phyloP scores from a whole-genome alignment of 345 rosid genomes.

The Hibiscus trionum region DNA sequence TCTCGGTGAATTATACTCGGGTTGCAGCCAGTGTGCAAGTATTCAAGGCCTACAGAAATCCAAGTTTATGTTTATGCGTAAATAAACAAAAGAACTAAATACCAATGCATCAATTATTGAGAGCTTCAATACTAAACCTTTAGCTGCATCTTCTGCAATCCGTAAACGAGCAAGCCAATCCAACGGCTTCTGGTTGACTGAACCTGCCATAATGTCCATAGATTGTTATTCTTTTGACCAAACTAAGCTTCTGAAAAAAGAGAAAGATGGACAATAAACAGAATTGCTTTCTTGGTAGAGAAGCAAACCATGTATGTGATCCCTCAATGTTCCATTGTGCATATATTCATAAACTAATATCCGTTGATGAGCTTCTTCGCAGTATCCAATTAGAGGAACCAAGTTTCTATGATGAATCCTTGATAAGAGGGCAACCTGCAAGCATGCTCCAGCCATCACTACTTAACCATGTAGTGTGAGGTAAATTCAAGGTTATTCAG shows the following conservation, averaged over 20 bases:
- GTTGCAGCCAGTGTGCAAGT: conserved; percentile 91
- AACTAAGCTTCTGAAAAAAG: conserved; percentile 2
- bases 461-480: background rate
- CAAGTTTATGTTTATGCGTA: conserved; percentile 25
- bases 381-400: conserved; percentile 92
- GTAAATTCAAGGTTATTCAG: background rate
- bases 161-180: conserved; percentile 72
- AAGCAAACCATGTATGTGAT: conserved; percentile 66
- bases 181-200: conserved; percentile 44
- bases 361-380: conserved; percentile 70
- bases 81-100: background rate
- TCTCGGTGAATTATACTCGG: conserved; percentile 96
- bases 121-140: conserved; percentile 43
- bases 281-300: background rate
- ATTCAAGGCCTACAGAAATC: conserved; percentile 80
- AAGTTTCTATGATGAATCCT: conserved; percentile 96
- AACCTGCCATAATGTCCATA: conserved; percentile 37
- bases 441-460: background rate
- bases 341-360: conserved; percentile 86
- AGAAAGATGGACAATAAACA: conserved; percentile 1
- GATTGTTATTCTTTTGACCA: background rate
- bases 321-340: conserved; percentile 91
- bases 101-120: conserved; percentile 1
- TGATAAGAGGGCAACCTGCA: conserved; percentile 63
- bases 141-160: conserved; percentile 89